phyloP scores from a whole-genome alignment of 1,284 basidiomycete species.

The Leccinum insolens region DNA sequence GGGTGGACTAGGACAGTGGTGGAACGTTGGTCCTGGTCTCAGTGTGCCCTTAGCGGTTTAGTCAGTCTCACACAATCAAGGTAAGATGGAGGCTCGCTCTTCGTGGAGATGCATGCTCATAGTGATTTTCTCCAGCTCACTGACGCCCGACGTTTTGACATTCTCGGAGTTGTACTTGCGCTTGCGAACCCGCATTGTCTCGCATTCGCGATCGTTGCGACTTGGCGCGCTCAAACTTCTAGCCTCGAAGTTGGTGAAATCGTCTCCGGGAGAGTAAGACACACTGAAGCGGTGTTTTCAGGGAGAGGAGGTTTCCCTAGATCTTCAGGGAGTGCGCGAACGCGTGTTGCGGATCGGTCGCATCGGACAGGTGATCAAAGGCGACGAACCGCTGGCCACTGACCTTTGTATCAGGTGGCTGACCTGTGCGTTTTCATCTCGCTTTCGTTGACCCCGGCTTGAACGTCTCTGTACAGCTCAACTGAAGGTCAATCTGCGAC shows the following conservation, averaged over 20 bases:
- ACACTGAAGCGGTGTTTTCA: constrained; percentile 67
- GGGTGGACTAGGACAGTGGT: constrained; percentile 50
- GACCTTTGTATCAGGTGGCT: constrained; percentile 68
- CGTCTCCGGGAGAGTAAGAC: constrained; percentile 50
- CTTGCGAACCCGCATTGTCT: constrained; percentile 52
- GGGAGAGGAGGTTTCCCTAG: constrained; percentile 75
- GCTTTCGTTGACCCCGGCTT: constrained; percentile 1
- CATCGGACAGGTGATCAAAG: constrained; percentile 55
- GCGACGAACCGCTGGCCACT: constrained; percentile 53
- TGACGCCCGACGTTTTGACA: constrained; percentile 29
- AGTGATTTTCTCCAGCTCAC: constrained; percentile 14
- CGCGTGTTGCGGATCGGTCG: constrained; percentile 74
- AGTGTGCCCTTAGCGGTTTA: constrained; percentile 56
- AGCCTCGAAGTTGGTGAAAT: constrained; percentile 43
- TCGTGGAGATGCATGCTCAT: neutral
- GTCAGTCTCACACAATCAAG: constrained; percentile 51
- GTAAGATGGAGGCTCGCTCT: constrained; percentile 34
- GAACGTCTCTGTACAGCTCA: constrained; percentile 57
- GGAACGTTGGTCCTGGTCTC: constrained; percentile 61
- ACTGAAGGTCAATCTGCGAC: constrained; percentile 89
- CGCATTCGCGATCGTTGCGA: constrained; percentile 60
- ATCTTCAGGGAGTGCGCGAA: constrained; percentile 81
- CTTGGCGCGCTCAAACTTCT: constrained; percentile 60
- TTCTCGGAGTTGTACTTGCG: constrained; percentile 51
- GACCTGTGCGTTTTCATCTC: constrained; percentile 46